A percentile compares a stretch with the other conserved stretches of the same genome.
phyloP scores from a whole-genome alignment of 2,329 filamentous ascomycete genomes.

The Orbilia oligospora region DNA sequence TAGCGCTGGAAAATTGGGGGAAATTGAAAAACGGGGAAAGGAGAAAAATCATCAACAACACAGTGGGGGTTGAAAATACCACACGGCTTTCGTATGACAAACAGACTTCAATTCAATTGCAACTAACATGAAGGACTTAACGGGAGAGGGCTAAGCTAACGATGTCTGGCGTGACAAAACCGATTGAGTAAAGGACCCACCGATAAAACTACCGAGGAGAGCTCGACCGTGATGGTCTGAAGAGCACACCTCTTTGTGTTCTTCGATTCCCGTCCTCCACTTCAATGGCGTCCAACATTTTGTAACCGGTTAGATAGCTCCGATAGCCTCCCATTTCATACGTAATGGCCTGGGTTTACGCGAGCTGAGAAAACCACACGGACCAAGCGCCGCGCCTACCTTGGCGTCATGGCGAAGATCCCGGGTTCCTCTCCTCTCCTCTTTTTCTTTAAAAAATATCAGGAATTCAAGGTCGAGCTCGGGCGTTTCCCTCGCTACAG shows the following conservation, averaged over 20 bases:
- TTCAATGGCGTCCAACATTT: neutral
- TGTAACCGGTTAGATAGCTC: conserved; percentile 13
- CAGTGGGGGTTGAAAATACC: conserved; percentile 25
- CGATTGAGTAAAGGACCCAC: conserved; percentile 11
- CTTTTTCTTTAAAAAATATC: too few relatives aligned
- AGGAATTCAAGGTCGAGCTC: neutral
- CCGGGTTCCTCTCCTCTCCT: too few relatives aligned
- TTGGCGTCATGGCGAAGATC: conserved; percentile 3
- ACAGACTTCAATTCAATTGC: neutral
- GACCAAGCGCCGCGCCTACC: conserved; percentile 12
- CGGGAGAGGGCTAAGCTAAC: too few relatives aligned
- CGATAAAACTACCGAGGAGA: conserved; percentile 10
- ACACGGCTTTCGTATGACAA: conserved; percentile 2
- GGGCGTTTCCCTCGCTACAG: neutral
- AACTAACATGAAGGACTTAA: too few relatives aligned
- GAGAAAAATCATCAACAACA: neutral
- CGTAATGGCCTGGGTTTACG: conserved; percentile 14
- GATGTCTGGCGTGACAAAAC: conserved; percentile 7
- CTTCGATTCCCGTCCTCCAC: too few relatives aligned
- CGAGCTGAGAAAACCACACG: neutral
- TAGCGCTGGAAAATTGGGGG: neutral
- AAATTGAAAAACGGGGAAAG: neutral
- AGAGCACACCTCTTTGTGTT: neutral
- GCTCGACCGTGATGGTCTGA: conserved; percentile 1
- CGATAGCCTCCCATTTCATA: neutral